Evolutionary conservation across 176 grass and related monocot genomes (phyloP).

Genomic region (Microstegium vimineum): DNA sequence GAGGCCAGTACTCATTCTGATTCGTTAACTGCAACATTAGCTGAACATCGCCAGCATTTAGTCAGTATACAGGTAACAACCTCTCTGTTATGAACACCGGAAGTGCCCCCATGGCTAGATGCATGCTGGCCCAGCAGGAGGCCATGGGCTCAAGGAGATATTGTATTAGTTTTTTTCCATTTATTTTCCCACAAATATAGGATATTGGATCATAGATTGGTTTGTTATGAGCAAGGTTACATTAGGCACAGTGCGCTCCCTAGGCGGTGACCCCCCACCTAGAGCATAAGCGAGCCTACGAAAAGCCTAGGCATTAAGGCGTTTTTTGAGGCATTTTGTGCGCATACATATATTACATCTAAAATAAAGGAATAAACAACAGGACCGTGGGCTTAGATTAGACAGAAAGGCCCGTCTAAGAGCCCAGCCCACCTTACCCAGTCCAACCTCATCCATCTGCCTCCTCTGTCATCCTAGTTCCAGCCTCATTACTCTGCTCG

Average conservation of each 20-base stretch:
- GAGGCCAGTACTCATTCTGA: slow-evolving; percentile 78
- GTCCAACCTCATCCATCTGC: not conserved
- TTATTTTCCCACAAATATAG: not conserved
- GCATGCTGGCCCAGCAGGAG: not conserved
- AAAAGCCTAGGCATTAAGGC: not conserved
- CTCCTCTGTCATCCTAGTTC: not conserved
- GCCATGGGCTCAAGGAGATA: not conserved
- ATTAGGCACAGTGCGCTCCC: not conserved
- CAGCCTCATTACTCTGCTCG: not conserved
- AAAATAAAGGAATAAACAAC: too few species aligned
- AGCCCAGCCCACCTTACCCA: too few species aligned
- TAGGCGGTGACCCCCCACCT: not conserved
- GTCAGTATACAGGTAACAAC: slow-evolving; percentile 91
- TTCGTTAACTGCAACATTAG: slow-evolving; percentile 80
- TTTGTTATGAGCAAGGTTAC: not conserved
- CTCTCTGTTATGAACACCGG: not conserved
- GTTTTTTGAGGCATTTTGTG: too few species aligned
- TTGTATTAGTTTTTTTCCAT: not conserved
- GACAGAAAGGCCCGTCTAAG: not conserved
- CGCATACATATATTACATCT: too few species aligned
- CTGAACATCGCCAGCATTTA: slow-evolving; percentile 97
- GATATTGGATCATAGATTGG: not conserved
- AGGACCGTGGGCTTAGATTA: not conserved
- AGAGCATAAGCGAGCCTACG: not conserved
- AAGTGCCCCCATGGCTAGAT: not conserved